Conservation (phyloP, 1,284 basidiomycete genomes). For the Cutaneotrichosporon sp. region DNA sequence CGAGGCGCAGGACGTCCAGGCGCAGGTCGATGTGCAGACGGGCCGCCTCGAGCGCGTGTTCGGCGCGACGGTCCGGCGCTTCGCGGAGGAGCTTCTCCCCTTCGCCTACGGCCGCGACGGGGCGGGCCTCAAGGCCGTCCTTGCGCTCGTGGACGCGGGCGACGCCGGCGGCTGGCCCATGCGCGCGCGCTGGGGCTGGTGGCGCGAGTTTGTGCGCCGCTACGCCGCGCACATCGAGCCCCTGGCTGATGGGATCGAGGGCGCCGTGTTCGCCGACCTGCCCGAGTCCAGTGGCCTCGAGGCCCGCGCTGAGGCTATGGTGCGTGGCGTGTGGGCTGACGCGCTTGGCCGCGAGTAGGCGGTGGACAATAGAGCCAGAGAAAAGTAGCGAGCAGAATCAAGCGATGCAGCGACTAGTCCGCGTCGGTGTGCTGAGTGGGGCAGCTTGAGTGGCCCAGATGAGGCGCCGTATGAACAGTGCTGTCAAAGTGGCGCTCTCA, state of each 20-base stretch:
- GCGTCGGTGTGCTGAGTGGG: no score
- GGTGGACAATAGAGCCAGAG: no score
- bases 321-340: constrained; percentile 34
- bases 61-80: constrained; percentile 37
- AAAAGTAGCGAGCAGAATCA: background rate
- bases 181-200: constrained; percentile 48
- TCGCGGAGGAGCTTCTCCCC: constrained; percentile 38
- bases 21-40: constrained; percentile 41
- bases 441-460: no score
- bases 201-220: constrained; percentile 47
- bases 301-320: constrained; percentile 37
- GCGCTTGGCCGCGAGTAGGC: constrained; percentile 23
- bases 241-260: constrained; percentile 32
- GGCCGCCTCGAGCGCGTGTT: constrained; percentile 42
- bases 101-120: constrained; percentile 27
- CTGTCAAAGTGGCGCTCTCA: no score
- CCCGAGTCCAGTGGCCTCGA: constrained; percentile 22
- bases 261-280: constrained; percentile 22
- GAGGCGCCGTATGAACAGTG: no score
- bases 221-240: constrained; percentile 36
- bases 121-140: constrained; percentile 41
- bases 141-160: constrained; percentile 41
- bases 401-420: constrained; percentile 2
- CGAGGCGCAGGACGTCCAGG: constrained; percentile 45
- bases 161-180: constrained; percentile 44